phyloP scores from a whole-genome alignment of 2,329 filamentous ascomycete genomes.

The Aspergillus quadrilineatus region DNA sequence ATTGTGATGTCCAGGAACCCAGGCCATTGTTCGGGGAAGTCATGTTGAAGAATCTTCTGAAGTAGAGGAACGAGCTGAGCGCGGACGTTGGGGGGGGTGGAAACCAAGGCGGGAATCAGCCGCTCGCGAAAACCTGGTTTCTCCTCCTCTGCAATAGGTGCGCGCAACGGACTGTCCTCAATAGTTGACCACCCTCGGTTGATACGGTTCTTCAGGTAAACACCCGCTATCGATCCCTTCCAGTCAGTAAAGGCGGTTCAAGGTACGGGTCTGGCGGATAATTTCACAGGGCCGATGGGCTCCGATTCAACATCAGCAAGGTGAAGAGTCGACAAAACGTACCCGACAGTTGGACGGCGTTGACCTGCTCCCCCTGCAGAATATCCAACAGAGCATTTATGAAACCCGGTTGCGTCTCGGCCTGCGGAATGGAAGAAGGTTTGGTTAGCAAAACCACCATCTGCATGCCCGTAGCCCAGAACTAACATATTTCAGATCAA shows the following conservation, averaged over 20 bases:
- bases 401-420: constrained; percentile 87
- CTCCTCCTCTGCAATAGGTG: constrained; percentile 81
- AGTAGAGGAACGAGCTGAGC: constrained; percentile 91
- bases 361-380: constrained; percentile 81
- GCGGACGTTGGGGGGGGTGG: constrained; percentile 76
- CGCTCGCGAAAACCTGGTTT: constrained; percentile 84
- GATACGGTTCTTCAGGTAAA: constrained; percentile 97
- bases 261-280: background rate
- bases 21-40: constrained; percentile 94
- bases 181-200: constrained; percentile 83
- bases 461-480: constrained; percentile 14
- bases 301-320: background rate
- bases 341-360: constrained; percentile 84
- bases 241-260: constrained; percentile 14
- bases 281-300: background rate
- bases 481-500: constrained; percentile 64
- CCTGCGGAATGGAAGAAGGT: constrained; percentile 52
- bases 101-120: constrained; percentile 82
- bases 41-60: constrained; percentile 92
- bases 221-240: constrained; percentile 64
- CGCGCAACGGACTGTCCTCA: constrained; percentile 71
- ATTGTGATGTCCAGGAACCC: constrained; percentile 90
- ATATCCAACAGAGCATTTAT: constrained; percentile 88
- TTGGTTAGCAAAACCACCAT: background rate
- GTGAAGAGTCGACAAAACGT: constrained; percentile 44